Evolutionary conservation across 83 land plant species (phyloP), one percentile per base, ranked within the genome.

Genomic region (Picea abies): DNA sequence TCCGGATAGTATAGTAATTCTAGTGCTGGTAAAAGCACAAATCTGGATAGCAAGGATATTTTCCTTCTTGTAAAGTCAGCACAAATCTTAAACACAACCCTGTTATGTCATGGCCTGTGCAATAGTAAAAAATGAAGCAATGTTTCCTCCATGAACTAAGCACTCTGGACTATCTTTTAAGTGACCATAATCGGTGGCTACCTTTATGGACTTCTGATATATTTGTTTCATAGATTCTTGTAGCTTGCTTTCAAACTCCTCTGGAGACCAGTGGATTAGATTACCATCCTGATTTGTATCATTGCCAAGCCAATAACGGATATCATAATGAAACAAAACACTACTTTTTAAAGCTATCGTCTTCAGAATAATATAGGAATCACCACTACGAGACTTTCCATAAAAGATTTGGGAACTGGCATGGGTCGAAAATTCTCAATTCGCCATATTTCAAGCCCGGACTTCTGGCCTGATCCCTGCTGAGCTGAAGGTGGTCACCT

Each of bases 221-320:
- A 97, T 94, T 71, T 98, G 99, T 85, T 95, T 96, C 94, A 98
- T 94, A 44, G 92, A 86, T 78, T 98, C 99, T 90, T 96, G 99
- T 80, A 98, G 81, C 85, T 93, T 92, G 72, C 85, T 83, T 85
- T 97, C 99, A 89, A 98, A 93, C 56, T 96, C 99, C 78, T 94
- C 99, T 4, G 96, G 84, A 4, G 99, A 89, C 93, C 96, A 96
- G 63, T 93, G 92, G 85, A 96, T 89, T 67, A 88, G 81, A 82
- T 86, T 93, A 78, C 88, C 84, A 75, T 91, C 98, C 69, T 92
- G 96, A 49, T 83, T 90, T 56, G 94, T 81, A 83, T 98, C 99
- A 80, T 29, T 29, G 0, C 32, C 32, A 29, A 29, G 32, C 32
- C 32, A 29, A 29, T 29, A 29, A 29, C 32, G 32, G 32, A 29